These are phyloP conservation scores for Pseudofabraea citricarpa DNA, from an alignment of 2,329 filamentous ascomycete genomes.

Conservation along the genomic window DNA sequence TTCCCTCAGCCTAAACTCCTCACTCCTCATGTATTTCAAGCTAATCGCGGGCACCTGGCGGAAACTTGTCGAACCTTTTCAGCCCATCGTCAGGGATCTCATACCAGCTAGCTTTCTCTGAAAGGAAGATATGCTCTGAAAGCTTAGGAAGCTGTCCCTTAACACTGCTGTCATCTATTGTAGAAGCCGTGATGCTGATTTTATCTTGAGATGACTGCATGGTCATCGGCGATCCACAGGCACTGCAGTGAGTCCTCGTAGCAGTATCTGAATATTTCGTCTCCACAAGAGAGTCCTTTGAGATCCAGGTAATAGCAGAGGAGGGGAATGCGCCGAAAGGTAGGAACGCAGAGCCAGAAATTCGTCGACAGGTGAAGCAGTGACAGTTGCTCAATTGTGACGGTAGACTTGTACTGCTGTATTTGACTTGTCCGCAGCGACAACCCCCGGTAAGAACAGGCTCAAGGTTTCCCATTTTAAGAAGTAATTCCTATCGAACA, in stretches of 20 bases:
- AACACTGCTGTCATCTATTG: slow-evolving; percentile 35
- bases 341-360: slow-evolving; percentile 40
- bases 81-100: slow-evolving; percentile 32
- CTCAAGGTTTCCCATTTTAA: too few relatives aligned
- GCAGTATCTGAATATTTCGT: slow-evolving; percentile 35
- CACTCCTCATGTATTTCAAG: too few relatives aligned
- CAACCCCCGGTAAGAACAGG: slow-evolving; percentile 35
- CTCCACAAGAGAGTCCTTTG: slow-evolving; percentile 25
- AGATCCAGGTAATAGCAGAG: slow-evolving; percentile 29
- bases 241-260: slow-evolving; percentile 37
- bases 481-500: too few relatives aligned
- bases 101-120: slow-evolving; percentile 35
- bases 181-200: slow-evolving; percentile 33
- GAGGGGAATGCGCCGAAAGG: slow-evolving; percentile 34
- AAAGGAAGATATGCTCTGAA: slow-evolving; percentile 38
- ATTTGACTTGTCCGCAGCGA: slow-evolving; percentile 37
- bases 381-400: slow-evolving; percentile 36
- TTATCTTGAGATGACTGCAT: slow-evolving; percentile 34
- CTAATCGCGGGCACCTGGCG: too few relatives aligned
- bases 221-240: slow-evolving; percentile 40
- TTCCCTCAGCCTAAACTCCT: not conserved
- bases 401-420: slow-evolving; percentile 32
- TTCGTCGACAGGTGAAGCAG: slow-evolving; percentile 42
- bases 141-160: slow-evolving; percentile 26
- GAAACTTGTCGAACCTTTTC: too few relatives aligned